Evolutionary conservation across 129 eudicot genomes (phyloP).

Genomic region (Flaveria brownii): DNA sequence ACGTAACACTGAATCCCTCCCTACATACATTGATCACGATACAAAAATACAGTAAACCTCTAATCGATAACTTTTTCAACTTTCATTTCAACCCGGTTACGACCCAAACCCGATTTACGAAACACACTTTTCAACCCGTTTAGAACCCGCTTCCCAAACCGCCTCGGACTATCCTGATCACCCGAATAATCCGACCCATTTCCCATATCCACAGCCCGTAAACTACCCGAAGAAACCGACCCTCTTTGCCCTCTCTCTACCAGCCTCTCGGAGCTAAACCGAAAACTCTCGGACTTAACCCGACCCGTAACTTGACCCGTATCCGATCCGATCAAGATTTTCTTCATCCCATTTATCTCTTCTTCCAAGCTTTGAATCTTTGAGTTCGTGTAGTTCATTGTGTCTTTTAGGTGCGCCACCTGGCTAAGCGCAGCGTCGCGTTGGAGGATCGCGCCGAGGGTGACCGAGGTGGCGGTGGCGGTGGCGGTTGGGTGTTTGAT

Average conservation of each 20-base stretch:
- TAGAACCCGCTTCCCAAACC: conserved; percentile 48
- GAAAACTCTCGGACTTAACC: conserved; percentile 61
- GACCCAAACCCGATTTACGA: conserved; percentile 41
- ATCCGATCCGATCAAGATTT: conserved; percentile 36
- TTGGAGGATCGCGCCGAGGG: conserved; percentile 77
- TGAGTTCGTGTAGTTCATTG: conserved; percentile 64
- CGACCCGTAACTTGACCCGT: conserved; percentile 22
- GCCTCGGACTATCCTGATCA: conserved; percentile 31
- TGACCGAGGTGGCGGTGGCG: conserved; percentile 29
- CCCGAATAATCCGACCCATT: conserved; percentile 14
- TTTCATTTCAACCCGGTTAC: conserved; percentile 18
- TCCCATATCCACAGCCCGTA: conserved; percentile 28
- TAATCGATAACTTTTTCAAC: conserved; percentile 9
- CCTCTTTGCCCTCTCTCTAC: conserved; percentile 76
- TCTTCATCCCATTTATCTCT: conserved; percentile 64
- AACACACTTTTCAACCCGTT: conserved; percentile 61
- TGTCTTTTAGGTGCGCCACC: conserved; percentile 58
- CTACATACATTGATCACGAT: not conserved
- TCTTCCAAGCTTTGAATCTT: conserved; percentile 69
- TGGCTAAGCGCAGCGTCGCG: conserved; percentile 76
- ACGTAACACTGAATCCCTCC: not conserved
- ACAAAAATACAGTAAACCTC: conserved; percentile 1
- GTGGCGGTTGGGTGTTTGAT: conserved; percentile 11
- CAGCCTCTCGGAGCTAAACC: conserved; percentile 57
- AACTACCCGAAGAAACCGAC: conserved; percentile 62